Evolutionary conservation across 2,329 filamentous ascomycete species (phyloP).

Genomic region (Arthroderma uncinatum): DNA sequence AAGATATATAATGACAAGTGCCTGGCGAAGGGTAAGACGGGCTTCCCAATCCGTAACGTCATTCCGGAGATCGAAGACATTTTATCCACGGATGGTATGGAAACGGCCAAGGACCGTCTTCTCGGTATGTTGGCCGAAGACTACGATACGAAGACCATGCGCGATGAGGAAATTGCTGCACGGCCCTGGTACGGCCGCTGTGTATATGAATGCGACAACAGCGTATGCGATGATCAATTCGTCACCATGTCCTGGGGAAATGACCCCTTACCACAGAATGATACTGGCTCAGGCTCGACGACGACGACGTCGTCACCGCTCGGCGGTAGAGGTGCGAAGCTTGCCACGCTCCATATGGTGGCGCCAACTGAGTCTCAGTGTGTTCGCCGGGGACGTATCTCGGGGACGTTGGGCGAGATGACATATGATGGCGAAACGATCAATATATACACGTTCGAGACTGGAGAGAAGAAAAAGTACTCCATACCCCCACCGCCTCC

Average conservation of each 20-base stretch:
- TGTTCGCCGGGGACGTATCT: conserved; percentile 71
- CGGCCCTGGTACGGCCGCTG: conserved; percentile 79
- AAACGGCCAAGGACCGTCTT: conserved; percentile 43
- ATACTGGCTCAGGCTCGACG: conserved; percentile 15
- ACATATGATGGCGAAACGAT: conserved; percentile 72
- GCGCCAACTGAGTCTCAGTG: conserved; percentile 81
- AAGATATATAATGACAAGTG: conserved; percentile 66
- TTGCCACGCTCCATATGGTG: conserved; percentile 86
- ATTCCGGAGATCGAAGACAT: conserved; percentile 82
- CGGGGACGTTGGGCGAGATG: conserved; percentile 78
- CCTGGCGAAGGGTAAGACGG: conserved; percentile 54
- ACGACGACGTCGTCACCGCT: conserved; percentile 17
- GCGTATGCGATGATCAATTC: conserved; percentile 84
- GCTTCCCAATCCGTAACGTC: conserved; percentile 84
- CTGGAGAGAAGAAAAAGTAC: conserved; percentile 41
- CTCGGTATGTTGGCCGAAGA: conserved; percentile 42
- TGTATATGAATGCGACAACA: conserved; percentile 85
- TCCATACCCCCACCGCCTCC: conserved; percentile 51
- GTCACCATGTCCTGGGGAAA: conserved; percentile 85
- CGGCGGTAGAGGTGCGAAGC: conserved; percentile 55
- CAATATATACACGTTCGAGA: conserved; percentile 59
- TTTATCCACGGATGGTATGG: conserved; percentile 35
- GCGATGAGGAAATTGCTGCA: conserved; percentile 42
- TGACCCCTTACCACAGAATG: conserved; percentile 35
- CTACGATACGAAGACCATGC: conserved; percentile 42